Percentiles rank a stretch among this genome's conserved stretches.
phyloP scores from a whole-genome alignment of 202 grass and related monocot species.

The Bolboschoenoplectus hybrid region DNA sequence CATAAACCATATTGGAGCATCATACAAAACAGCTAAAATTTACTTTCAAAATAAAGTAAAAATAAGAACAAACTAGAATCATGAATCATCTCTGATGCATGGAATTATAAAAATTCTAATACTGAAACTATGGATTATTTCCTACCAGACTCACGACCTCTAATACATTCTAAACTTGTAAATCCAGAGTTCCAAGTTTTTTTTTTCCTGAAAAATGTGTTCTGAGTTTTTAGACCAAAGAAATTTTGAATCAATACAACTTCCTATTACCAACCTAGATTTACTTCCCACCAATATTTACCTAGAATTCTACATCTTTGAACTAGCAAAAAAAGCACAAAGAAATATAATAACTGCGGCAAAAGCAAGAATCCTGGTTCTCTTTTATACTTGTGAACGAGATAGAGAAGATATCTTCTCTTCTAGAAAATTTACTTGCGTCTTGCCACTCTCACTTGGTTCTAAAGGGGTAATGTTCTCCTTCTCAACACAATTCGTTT shows the following conservation, averaged over 20 bases:
- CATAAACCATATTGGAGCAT: neutral
- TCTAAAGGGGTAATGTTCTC: slow-evolving; percentile 30
- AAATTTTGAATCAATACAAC: slow-evolving; percentile 26
- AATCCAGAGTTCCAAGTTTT: neutral
- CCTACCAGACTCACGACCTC: neutral
- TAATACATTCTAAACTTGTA: slow-evolving; percentile 7
- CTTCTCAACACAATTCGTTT: neutral
- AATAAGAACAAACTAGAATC: neutral
- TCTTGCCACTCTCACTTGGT: neutral
- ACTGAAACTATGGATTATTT: neutral
- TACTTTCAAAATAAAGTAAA: neutral
- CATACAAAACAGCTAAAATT: neutral
- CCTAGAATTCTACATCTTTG: slow-evolving; percentile 33
- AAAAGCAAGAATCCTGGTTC: neutral
- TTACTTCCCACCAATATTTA: slow-evolving; percentile 28
- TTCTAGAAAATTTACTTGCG: slow-evolving; percentile 5
- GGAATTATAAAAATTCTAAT: slow-evolving; percentile 10
- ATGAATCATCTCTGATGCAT: neutral
- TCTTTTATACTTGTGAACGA: slow-evolving; percentile 29
- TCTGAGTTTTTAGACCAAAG: neutral
- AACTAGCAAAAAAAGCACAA: neutral
- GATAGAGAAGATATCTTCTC: slow-evolving; percentile 37
- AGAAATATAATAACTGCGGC: neutral
- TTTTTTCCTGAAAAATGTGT: neutral
- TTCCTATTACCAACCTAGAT: slow-evolving; percentile 6